Base-by-base conservation (phyloP, 345 rosid genomes). In the Ceriops zippeliana region DNA sequence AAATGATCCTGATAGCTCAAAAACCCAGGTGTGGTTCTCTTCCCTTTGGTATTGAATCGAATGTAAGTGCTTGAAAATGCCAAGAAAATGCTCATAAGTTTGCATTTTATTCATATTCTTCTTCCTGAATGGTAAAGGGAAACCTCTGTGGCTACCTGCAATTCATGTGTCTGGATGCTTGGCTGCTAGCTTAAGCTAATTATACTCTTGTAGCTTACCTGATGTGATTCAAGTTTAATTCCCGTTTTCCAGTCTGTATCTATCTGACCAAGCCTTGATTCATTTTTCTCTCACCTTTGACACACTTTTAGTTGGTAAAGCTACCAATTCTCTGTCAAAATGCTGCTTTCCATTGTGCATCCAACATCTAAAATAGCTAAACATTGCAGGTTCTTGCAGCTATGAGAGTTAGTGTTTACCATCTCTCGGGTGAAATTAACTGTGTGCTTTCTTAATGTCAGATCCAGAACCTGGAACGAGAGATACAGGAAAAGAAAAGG, bases 401-500 rank as follows among this genome's bases (percentile, higher is more conserved):
- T 13, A 42, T 42, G 15, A 42, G 49, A 38, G 16, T 42, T 42
- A 42, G 49, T 10, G 59, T 27, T 56, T 56, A 54, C 21, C 22
- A 15, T 19, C 8, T 20, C 62, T 30, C 67, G 68, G 65, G 56
- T 67, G 61, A 59, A 54, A 56, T 51, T 8, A 24, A 21, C 58
- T 56, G 46, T 30, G 51, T 76, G 42, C 54, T 71, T 75, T 79
- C 56, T 62, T 52, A 64, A 73, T 60, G 51, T 38, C 83, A 90
- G 98, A 84, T 96, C 68, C 88, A 84, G 76, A 85, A 83, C 74
- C 80, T 96, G 85, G 99, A 96, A 80, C 73, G 69, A 62, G 98
- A 92, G 82, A 92, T 96, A 77, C 89, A 82, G 70, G 98, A 92
- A 76, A 96, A 96, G 86, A 87, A 72, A 81, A 89, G 87, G 83